A percentile compares a stretch with the other conserved stretches of the same genome.
Evolutionary conservation across 306 rosid species (phyloP).

Genomic region (Cicer chorassanicum): DNA sequence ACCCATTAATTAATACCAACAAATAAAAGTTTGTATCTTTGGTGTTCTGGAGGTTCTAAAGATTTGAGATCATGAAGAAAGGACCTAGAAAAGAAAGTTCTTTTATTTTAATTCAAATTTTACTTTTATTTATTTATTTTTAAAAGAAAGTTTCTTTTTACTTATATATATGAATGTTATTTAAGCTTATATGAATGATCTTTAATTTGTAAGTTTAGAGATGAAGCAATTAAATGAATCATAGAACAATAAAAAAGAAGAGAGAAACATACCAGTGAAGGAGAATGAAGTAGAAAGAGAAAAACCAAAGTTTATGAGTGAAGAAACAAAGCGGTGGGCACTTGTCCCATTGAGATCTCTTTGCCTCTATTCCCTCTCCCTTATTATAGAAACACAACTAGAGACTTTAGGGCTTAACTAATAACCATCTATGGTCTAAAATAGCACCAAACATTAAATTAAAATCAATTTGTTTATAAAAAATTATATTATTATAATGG

Average conservation of each 20-base stretch:
- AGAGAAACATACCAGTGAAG: slow-evolving; percentile 46
- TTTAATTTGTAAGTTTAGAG: background rate
- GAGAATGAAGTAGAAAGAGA: slow-evolving; percentile 27
- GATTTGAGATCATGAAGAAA: background rate
- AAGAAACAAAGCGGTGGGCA: slow-evolving; percentile 27
- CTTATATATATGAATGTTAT: background rate
- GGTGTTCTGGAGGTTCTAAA: background rate
- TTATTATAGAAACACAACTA: background rate
- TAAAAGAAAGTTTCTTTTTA: background rate
- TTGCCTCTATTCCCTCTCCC: background rate
- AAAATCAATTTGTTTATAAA: too few species aligned
- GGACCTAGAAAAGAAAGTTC: background rate
- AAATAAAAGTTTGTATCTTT: slow-evolving; percentile 43
- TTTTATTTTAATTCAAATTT: background rate
- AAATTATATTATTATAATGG: too few species aligned
- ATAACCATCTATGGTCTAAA: too few species aligned
- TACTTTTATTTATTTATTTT: too few species aligned
- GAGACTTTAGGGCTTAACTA: slow-evolving; percentile 23
- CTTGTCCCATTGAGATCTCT: slow-evolving; percentile 37
- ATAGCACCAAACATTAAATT: too few species aligned
- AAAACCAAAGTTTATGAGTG: slow-evolving; percentile 10
- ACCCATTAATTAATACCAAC: slow-evolving; percentile 36
- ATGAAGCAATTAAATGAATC: slow-evolving; percentile 14
- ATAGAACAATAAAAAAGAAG: slow-evolving; percentile 14
- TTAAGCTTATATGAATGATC: background rate